Percentiles rank a stretch among this genome's conserved stretches.
phyloP scores from a whole-genome alignment of 805 yeast genomes.

The Metschnikowia cubensis region DNA sequence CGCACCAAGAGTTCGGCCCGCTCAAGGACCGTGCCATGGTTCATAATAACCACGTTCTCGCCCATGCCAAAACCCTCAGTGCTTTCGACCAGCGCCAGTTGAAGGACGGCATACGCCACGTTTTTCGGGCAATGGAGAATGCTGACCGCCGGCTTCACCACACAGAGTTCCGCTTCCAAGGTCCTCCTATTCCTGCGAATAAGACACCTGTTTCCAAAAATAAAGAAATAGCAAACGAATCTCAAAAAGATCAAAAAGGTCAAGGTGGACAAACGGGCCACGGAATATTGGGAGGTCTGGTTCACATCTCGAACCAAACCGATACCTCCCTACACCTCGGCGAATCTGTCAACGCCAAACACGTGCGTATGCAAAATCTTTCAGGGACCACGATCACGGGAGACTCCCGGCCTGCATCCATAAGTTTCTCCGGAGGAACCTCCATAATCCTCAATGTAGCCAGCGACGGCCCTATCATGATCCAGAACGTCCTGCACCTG shows the following conservation, averaged over 20 bases:
- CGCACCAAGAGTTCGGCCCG: neutral
- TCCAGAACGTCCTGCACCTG: conserved; percentile 15
- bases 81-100: conserved; percentile 23
- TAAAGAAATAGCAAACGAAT: no score
- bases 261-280: no score
- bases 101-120: conserved; percentile 14
- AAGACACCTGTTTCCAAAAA: neutral
- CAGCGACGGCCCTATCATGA: conserved; percentile 30
- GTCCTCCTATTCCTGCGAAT: conserved; percentile 24
- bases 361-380: conserved; percentile 13
- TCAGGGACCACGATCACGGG: conserved; percentile 3
- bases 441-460: conserved; percentile 22
- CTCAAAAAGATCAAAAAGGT: no score
- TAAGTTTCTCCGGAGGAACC: conserved; percentile 16
- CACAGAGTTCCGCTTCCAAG: conserved; percentile 24
- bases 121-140: conserved; percentile 21
- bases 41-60: conserved; percentile 8
- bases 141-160: conserved; percentile 16
- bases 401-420: conserved; percentile 1
- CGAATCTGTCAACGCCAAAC: conserved; percentile 11
- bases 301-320: neutral
- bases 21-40: conserved; percentile 10
- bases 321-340: conserved; percentile 3
- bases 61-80: conserved; percentile 1
- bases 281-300: no score